These are phyloP conservation scores for Jasminum sambac DNA, from an alignment of 257 asterid genomes.

Conservation along the genomic window DNA sequence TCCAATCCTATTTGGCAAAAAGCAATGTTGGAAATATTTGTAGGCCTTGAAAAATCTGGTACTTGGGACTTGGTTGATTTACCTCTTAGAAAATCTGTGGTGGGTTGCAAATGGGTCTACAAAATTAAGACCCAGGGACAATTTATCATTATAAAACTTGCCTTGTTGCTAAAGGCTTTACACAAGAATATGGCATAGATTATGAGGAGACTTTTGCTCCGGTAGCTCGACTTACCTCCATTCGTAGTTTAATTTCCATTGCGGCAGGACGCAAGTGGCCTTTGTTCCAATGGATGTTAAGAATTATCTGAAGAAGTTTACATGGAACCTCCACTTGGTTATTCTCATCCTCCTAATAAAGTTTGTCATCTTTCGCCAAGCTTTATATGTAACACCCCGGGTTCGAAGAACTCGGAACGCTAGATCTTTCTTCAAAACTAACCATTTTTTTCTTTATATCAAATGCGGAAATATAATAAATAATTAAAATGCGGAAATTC, in stretches of 20 bases:
- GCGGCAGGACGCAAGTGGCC: not conserved
- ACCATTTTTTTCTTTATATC: no score
- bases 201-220: not conserved
- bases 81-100: not conserved
- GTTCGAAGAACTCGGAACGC: no score
- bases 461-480: no score
- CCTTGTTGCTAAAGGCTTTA: not conserved
- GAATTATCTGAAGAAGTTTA: no score
- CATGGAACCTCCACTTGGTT: no score
- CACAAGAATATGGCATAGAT: not conserved
- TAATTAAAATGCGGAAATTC: no score
- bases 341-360: no score
- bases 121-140: not conserved
- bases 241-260: not conserved
- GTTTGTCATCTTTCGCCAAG: no score
- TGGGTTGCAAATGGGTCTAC: constrained; percentile 6
- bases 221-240: not conserved
- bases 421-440: no score
- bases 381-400: no score
- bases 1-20: not conserved
- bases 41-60: not conserved
- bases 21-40: not conserved
- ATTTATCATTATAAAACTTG: not conserved
- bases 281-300: no score
- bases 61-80: not conserved